phyloP scores from a whole-genome alignment of 129 eudicot genomes.

The Pulicaria dysenterica region DNA sequence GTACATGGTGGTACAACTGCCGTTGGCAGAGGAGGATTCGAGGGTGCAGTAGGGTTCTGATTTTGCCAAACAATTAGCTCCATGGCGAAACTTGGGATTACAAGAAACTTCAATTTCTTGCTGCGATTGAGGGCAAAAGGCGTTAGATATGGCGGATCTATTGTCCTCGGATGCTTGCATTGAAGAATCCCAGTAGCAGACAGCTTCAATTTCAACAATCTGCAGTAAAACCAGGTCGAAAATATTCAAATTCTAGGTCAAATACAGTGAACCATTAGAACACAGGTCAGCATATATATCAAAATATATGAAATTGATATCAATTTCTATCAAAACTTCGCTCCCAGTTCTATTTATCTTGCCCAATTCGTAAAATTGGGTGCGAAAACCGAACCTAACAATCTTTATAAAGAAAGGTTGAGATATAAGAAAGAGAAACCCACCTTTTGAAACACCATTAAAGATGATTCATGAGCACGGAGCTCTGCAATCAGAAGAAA shows the following conservation, averaged over 20 bases:
- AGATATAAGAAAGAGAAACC: not conserved
- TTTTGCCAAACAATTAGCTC: slow-evolving; percentile 23
- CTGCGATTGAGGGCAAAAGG: slow-evolving; percentile 42
- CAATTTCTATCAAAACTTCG: not conserved
- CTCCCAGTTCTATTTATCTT: not conserved
- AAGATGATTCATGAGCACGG: not conserved
- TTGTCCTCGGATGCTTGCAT: slow-evolving; percentile 53
- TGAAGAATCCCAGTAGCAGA: slow-evolving; percentile 17
- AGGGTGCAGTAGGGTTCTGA: slow-evolving; percentile 62
- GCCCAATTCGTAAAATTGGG: not conserved
- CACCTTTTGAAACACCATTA: slow-evolving; percentile 32
- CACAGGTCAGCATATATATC: not conserved
- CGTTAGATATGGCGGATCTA: slow-evolving; percentile 49
- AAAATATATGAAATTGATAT: not conserved
- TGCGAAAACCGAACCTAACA: not conserved
- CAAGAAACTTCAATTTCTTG: slow-evolving; percentile 43
- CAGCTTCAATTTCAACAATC: slow-evolving; percentile 9
- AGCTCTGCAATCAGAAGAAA: not conserved
- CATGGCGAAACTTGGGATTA: slow-evolving; percentile 34
- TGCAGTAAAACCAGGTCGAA: not conserved
- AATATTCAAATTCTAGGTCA: not conserved
- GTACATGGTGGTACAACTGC: slow-evolving; percentile 45
- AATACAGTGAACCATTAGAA: too few relatives aligned
- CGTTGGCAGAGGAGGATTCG: slow-evolving; percentile 67
- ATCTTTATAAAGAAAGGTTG: not conserved